Base-by-base conservation (phyloP, 2,329 filamentous ascomycete genomes). In the Claviceps spartinae region DNA sequence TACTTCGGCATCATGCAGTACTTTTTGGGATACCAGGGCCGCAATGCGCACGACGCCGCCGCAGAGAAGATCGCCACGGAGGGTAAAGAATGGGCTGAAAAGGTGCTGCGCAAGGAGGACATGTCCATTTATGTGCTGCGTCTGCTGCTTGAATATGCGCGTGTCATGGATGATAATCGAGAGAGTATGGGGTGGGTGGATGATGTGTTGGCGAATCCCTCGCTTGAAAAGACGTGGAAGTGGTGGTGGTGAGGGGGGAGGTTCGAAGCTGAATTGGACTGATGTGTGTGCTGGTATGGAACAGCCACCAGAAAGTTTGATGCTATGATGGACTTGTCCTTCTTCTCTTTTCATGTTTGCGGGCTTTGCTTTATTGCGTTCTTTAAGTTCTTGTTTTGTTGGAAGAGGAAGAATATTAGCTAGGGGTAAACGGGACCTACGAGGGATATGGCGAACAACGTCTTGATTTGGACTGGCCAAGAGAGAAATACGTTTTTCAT, bases 1-100 rank as follows among this genome's bases (percentile, higher is more conserved):
- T 76, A 85, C 59, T 89, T 82, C 55, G 81, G 78, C 44, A 81
- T 88, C 52, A 74, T 88, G 73, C 79, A 85, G 53, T 90, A 87
- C 61, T 88, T 90, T 60, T 61, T 86, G 4, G 83, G 83, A 1
- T 81, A 82, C 58, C 61, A 65, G 0, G 72, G 67, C 18, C 62
- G 60, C 9, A 63, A 65, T 5, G 66, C 63, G 1, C 76, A 79
- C 55, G 84, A 88, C 59, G 65, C 67, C 1, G 72, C 71, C 3
- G 86, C 82, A 0, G 70, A 78, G 63, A 74, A 70, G 62, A 86
- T 90, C 59, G 85, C 85, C 13, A 66, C 70, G 44, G 76, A 75
- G 3, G 84, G 85, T 2, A 79, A 82, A 62, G 70, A 72, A 36
- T 89, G 85, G 85, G 82, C 84, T 0, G 77, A 81, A 55, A 77